Percentiles rank a stretch among this genome's conserved stretches.
These are phyloP conservation scores for Kodamaea restingae DNA, from an alignment of 805 yeast species.

Conservation along the genomic window DNA sequence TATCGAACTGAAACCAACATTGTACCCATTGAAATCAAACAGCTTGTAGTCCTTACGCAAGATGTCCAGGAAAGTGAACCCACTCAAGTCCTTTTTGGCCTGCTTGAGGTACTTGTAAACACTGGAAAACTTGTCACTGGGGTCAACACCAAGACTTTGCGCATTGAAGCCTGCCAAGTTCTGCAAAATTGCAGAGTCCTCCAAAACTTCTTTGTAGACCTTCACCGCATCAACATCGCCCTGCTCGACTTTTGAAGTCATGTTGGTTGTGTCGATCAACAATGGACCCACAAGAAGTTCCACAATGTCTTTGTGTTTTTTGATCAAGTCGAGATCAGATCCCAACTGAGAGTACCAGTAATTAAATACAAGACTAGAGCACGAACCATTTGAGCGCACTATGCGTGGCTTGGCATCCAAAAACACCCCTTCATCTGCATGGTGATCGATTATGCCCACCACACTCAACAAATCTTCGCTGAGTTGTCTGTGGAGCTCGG, in stretches of 20 bases:
- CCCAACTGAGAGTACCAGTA: conserved; percentile 44
- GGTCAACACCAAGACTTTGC: conserved; percentile 3
- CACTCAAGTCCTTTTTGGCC: conserved; percentile 61
- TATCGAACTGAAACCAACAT: conserved; percentile 74
- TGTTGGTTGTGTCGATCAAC: conserved; percentile 69
- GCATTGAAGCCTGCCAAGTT: background rate
- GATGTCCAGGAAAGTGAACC: conserved; percentile 57
- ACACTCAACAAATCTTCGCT: conserved; percentile 32
- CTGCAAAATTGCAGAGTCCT: background rate
- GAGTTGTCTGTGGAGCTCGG: conserved; percentile 25
- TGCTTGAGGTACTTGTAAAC: conserved; percentile 26
- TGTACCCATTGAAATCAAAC: conserved; percentile 39
- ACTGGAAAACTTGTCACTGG: conserved; percentile 9
- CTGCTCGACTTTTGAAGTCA: conserved; percentile 58
- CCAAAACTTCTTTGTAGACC: conserved; percentile 28
- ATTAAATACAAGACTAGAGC: conserved; percentile 68
- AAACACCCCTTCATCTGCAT: conserved; percentile 60
- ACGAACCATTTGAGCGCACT: conserved; percentile 66
- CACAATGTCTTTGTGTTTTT: conserved; percentile 30
- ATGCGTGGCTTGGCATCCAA: conserved; percentile 56
- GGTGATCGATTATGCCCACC: conserved; percentile 79
- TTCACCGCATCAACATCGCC: conserved; percentile 49
- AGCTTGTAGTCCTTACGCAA: conserved; percentile 82
- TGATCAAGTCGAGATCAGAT: conserved; percentile 13
- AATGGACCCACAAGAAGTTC: conserved; percentile 62